Evolutionary conservation across 345 rosid genomes (phyloP).

Genomic region (Salix koriyanagi): DNA sequence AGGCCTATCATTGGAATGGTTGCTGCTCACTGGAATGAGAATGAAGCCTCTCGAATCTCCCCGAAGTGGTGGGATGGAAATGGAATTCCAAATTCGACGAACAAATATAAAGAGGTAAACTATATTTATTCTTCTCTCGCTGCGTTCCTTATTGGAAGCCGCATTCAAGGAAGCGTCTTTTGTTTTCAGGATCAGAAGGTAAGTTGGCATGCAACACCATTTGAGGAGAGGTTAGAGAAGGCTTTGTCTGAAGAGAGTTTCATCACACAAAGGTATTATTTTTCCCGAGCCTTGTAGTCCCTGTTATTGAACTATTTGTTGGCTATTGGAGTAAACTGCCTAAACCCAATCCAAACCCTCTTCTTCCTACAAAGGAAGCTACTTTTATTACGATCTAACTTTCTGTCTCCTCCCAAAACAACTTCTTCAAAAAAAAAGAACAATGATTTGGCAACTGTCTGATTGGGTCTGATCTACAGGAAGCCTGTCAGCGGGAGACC

Average conservation of each 20-base stretch:
- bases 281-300: background rate
- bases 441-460: background rate
- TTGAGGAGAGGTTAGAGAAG: slow-evolving; percentile 94
- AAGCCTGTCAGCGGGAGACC: slow-evolving; percentile 31
- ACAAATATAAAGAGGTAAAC: slow-evolving; percentile 86
- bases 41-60: slow-evolving; percentile 42
- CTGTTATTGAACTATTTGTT: background rate
- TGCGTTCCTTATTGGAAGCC: background rate
- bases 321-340: background rate
- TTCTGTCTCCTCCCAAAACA: background rate
- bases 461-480: slow-evolving; percentile 35
- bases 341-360: background rate
- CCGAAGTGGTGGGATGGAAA: slow-evolving; percentile 97
- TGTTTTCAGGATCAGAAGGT: slow-evolving; percentile 85
- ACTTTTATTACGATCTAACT: background rate
- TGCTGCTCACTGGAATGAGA: slow-evolving; percentile 83
- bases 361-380: background rate
- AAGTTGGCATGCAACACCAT: slow-evolving; percentile 98
- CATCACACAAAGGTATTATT: slow-evolving; percentile 45
- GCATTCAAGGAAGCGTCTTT: background rate
- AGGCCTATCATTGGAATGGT: slow-evolving; percentile 91
- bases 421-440: background rate
- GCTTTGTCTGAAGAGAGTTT: slow-evolving; percentile 68
- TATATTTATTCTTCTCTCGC: background rate
- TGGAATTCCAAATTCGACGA: slow-evolving; percentile 94